Conservation (phyloP, 2,329 filamentous ascomycete species). For the Alternaria dauci region DNA sequence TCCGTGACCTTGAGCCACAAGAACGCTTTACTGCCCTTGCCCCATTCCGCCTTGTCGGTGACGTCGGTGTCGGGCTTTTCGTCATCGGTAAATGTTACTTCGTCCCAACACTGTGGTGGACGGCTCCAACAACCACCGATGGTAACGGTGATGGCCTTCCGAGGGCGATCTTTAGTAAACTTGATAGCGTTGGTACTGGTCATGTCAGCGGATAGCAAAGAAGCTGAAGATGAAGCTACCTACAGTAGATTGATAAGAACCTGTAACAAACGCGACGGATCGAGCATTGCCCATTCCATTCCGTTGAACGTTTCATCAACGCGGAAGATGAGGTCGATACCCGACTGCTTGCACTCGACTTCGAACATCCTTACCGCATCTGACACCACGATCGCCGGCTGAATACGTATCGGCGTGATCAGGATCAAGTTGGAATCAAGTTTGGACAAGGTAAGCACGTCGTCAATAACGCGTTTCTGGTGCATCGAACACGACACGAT, state of each 20-base stretch:
- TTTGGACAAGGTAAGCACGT: conserved; percentile 51
- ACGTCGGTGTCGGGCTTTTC: conserved; percentile 12
- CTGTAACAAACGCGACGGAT: conserved; percentile 39
- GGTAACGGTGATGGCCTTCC: conserved; percentile 49
- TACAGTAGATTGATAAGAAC: conserved; percentile 41
- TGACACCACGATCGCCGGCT: conserved; percentile 30
- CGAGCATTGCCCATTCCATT: conserved; percentile 44
- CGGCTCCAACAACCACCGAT: conserved; percentile 43
- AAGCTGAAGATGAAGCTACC: conserved; percentile 30
- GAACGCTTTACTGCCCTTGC: conserved; percentile 45
- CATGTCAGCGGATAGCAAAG: conserved; percentile 32
- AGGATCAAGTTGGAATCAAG: conserved; percentile 40
- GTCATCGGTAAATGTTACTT: conserved; percentile 27
- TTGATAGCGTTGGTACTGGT: conserved; percentile 42
- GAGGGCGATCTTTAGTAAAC: conserved; percentile 48
- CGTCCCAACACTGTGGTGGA: conserved; percentile 25
- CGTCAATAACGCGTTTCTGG: conserved; percentile 53
- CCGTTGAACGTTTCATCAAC: conserved; percentile 52
- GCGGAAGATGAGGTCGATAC: conserved; percentile 51
- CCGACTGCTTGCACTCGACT: conserved; percentile 38
- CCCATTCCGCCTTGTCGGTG: conserved; percentile 37
- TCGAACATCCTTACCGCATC: conserved; percentile 43
- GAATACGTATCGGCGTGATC: conserved; percentile 37
- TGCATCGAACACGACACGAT: conserved; percentile 50
- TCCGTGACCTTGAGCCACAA: conserved; percentile 49